Base-by-base conservation (phyloP, 805 yeast genomes). In the Monosporozyma servazzii region DNA sequence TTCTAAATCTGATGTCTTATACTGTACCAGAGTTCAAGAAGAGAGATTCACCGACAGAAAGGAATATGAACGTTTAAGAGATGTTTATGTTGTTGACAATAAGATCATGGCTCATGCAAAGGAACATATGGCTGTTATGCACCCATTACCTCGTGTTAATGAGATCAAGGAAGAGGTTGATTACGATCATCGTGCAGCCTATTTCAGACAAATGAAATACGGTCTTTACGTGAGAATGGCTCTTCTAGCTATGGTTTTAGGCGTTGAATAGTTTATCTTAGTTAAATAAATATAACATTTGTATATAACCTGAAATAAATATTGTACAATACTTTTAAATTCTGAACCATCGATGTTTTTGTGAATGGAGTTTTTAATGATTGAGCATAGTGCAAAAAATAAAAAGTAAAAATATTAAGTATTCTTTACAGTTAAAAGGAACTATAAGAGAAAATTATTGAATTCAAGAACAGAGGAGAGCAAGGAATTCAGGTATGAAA, bases 161-260 rank as follows among this genome's bases (percentile, higher is more conserved):
- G 99, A 93, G 75, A 91, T 93, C 62, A 86, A 86, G 65, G 98
- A 90, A 74, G 99, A 93, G 75, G 98, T 93, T 64, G 99, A 93
- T 71, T 93, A 91, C 67, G 99, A 93, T 73, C 97, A 91, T 72
- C 86, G 99, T 71, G 98, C 99, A 58, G 98, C 99, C 53, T 93
- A 93, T 76, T 93, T 93, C 79, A 86, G 99, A 81, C 98, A 93
- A 77, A 93, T 93, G 99, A 86, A 95, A 71, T 91, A 93, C 68
- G 99, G 99, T 55, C 77, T 93, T 69, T 93, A 84, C 67, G 96
- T 95, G 46, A 89, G 99, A 79, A 93, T 93, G 99, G 99, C 99
- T 10, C 76, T 93, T 62, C 79, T 93, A 67, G 96, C 98, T 51
- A 86, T 93, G 96, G 99, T 95, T 57, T 83, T 93, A 71, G 98